These are phyloP conservation scores for Logfia minima DNA, from an alignment of 129 eudicot species.

Conservation along the genomic window DNA sequence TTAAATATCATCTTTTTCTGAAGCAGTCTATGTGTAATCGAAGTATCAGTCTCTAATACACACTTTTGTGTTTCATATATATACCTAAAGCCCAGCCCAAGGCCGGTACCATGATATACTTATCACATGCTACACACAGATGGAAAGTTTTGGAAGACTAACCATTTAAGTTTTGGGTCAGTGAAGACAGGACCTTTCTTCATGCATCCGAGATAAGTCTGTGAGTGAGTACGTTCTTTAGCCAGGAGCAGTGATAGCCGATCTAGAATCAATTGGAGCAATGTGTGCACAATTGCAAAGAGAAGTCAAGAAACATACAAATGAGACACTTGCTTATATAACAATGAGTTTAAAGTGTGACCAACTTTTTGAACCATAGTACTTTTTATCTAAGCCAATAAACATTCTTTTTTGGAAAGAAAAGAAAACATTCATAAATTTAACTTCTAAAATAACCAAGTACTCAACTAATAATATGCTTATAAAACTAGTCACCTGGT, in stretches of 20 bases:
- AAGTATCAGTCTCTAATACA: not conserved
- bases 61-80: not conserved
- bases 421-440: not conserved
- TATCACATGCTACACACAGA: conserved; percentile 8
- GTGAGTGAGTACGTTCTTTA: conserved; percentile 57
- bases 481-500: conserved; percentile 44
- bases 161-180: conserved; percentile 68
- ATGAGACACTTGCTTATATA: conserved; percentile 5
- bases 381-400: conserved; percentile 11
- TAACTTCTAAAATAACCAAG: not conserved
- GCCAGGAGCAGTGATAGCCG: conserved; percentile 68
- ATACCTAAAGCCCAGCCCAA: not conserved
- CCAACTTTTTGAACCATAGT: conserved; percentile 1
- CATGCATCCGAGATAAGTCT: conserved; percentile 78
- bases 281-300: conserved; percentile 1
- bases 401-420: conserved; percentile 1
- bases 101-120: not conserved
- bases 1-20: conserved; percentile 15
- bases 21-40: conserved; percentile 1
- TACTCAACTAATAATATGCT: conserved; percentile 7
- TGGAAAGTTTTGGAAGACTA: conserved; percentile 19
- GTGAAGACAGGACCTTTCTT: conserved; percentile 75
- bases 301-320: not conserved
- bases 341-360: not conserved
- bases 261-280: conserved; percentile 35